Evolutionary conservation across 2,329 filamentous ascomycete genomes (phyloP).

Genomic region (Helicocarpus griseus): DNA sequence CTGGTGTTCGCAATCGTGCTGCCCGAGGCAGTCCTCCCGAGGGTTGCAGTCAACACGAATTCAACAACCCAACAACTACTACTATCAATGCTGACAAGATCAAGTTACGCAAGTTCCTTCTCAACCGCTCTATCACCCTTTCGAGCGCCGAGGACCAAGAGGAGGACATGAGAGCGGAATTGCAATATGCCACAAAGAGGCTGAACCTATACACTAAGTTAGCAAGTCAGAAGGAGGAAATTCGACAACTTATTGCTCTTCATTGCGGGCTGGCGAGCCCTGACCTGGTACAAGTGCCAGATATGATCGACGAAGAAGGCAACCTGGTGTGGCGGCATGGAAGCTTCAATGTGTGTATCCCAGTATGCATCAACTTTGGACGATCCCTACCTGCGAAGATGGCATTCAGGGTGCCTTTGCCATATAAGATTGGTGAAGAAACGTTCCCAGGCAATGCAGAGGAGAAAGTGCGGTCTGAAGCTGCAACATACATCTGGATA

Average conservation of each 20-base stretch:
- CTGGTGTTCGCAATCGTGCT: too few species aligned
- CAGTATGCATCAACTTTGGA: constrained; percentile 5
- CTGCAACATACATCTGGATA: constrained; percentile 16
- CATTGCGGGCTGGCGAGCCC: constrained; percentile 8
- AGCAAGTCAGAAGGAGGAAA: not conserved
- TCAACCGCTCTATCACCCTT: too few species aligned
- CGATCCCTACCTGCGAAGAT: constrained; percentile 1
- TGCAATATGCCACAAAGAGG: too few species aligned
- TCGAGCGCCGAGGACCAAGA: too few species aligned
- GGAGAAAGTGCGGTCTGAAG: constrained; percentile 17
- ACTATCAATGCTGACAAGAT: too few species aligned
- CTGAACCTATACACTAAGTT: constrained; percentile 6
- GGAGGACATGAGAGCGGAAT: too few species aligned
- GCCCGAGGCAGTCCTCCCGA: too few species aligned
- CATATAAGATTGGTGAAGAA: constrained; percentile 13
- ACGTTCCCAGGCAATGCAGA: constrained; percentile 14
- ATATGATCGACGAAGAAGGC: not conserved
- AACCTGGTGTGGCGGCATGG: constrained; percentile 7
- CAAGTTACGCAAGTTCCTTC: too few species aligned
- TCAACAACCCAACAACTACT: too few species aligned
- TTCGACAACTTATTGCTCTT: constrained; percentile 7
- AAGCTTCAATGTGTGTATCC: constrained; percentile 12
- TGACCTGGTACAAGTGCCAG: constrained; percentile 5
- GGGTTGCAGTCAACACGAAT: too few species aligned
- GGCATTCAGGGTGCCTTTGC: constrained; percentile 9